These are phyloP conservation scores for Cladosporium austrohemisphaericum DNA, from an alignment of 2,329 filamentous ascomycete genomes.

Conservation along the genomic window DNA sequence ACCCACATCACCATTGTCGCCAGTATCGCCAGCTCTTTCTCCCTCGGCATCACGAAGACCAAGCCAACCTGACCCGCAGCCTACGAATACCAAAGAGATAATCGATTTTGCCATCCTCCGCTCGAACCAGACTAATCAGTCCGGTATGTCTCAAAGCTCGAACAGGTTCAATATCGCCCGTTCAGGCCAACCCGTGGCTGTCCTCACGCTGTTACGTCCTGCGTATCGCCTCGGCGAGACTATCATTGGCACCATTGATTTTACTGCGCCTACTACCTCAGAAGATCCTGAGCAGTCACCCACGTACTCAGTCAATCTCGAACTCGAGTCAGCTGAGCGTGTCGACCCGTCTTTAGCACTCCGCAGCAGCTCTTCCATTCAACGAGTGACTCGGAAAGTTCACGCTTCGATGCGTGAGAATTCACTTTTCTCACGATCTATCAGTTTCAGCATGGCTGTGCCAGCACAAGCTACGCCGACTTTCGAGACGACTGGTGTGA, in stretches of 20 bases:
- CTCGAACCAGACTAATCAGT: constrained; percentile 58
- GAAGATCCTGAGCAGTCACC: constrained; percentile 48
- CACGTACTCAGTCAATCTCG: constrained; percentile 79
- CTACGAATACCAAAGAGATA: constrained; percentile 69
- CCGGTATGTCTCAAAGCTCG: constrained; percentile 63
- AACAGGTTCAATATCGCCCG: constrained; percentile 95
- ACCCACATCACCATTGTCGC: constrained; percentile 33
- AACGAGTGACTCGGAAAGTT: constrained; percentile 78
- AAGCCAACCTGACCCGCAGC: constrained; percentile 39
- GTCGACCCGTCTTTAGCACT: constrained; percentile 77
- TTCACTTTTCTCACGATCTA: constrained; percentile 72
- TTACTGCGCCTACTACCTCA: constrained; percentile 46
- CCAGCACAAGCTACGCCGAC: constrained; percentile 81
- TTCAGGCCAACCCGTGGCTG: constrained; percentile 84
- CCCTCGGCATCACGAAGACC: constrained; percentile 51
- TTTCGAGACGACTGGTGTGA: constrained; percentile 85
- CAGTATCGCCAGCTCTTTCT: constrained; percentile 38
- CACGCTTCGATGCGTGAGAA: constrained; percentile 77
- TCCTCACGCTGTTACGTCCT: constrained; percentile 82
- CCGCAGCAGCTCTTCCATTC: constrained; percentile 78
- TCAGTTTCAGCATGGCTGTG: constrained; percentile 79
- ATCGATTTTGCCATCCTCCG: constrained; percentile 89
- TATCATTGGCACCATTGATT: constrained; percentile 80
- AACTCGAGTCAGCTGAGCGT: constrained; percentile 81
- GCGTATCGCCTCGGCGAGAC: constrained; percentile 87